These are phyloP conservation scores for Globisporangium heterothallicum DNA, from an alignment of 352 stramenopile genomes.

Conservation along the genomic window DNA sequence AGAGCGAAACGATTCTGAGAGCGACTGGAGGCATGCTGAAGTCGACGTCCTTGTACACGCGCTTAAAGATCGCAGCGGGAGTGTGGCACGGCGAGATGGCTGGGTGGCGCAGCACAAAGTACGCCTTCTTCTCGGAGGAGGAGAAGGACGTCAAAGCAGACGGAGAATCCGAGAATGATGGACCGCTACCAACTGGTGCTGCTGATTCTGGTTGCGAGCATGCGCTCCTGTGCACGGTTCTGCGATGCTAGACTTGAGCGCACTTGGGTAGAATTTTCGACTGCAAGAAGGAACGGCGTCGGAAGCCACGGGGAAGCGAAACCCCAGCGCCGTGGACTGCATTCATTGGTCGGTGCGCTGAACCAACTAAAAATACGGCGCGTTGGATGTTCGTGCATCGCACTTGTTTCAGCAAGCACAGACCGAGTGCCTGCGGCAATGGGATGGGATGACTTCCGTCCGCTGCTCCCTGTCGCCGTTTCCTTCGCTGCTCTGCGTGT, in stretches of 20 bases:
- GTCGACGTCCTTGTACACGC: no score
- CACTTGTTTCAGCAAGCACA: no score
- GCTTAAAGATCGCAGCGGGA: no score
- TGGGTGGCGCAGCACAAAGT: neutral
- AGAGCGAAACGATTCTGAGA: neutral
- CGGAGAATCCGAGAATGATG: constrained; percentile 7
- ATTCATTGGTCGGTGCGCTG: neutral
- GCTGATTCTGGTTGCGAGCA: neutral
- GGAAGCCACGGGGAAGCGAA: constrained; percentile 2
- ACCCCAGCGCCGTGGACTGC: no score
- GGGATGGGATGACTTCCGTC: no score
- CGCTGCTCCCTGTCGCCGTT: no score
- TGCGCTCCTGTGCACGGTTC: neutral
- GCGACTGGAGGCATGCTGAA: neutral
- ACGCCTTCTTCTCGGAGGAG: constrained; percentile 2
- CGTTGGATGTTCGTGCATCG: no score
- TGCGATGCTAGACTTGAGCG: neutral
- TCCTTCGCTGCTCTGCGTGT: no score
- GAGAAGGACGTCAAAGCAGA: constrained; percentile 2
- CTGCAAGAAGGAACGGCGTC: neutral
- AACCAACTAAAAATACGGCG: constrained; percentile 1
- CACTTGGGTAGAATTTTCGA: no score
- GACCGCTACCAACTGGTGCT: neutral
- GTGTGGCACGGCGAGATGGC: neutral
- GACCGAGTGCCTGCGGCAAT: no score